Base-by-base conservation (phyloP, 73 alveolate genomes). In the Paramecium bursaria region DNA sequence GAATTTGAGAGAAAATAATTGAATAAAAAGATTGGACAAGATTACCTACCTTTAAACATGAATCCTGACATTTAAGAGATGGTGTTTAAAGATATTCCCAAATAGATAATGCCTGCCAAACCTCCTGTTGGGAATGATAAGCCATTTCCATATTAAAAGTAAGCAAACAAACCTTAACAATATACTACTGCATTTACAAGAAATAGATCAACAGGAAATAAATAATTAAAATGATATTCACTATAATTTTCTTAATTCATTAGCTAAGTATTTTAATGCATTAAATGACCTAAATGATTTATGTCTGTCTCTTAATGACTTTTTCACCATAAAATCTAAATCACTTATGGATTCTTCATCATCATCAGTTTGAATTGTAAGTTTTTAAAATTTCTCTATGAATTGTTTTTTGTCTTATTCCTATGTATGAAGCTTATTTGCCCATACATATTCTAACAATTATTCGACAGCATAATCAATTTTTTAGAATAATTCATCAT, bases 1-100 rank as follows among this genome's bases (percentile, higher is more conserved):
- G 99, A 97, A 57, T 88, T 74, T 50, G 99, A 97, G 92, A 90
- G 99, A 88, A 88, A 90, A 85, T 85, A 90, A 75, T 86, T 82
- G 46, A 95, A 95, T 47, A 93, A 91, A 60, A 94, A 97, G 9
- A 93, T 91, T 22, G 90, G 97, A 17, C 95, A 94, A 42, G 98
- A 90, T 31, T 97, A 75, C 74, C 61, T 93, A 48, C 99, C 99
- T 0, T 86, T 97, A 29, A 93, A 96, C 17, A 90, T 85, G 35
- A 90, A 93, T 79, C 96, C 97, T 15, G 99, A 94, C 50, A 91
- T 97, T 67, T 93, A 97, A 86, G 87, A 87, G 57, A 97, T 76
- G 42, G 92, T 92, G 4, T 87, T 87, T 76, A 35, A 87, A 82
- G 60, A 79, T 39, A 19, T 53, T 4, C 17, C 33, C 33, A 39